phyloP scores from a whole-genome alignment of 805 yeast genomes.

The Candida rishiriensis region DNA sequence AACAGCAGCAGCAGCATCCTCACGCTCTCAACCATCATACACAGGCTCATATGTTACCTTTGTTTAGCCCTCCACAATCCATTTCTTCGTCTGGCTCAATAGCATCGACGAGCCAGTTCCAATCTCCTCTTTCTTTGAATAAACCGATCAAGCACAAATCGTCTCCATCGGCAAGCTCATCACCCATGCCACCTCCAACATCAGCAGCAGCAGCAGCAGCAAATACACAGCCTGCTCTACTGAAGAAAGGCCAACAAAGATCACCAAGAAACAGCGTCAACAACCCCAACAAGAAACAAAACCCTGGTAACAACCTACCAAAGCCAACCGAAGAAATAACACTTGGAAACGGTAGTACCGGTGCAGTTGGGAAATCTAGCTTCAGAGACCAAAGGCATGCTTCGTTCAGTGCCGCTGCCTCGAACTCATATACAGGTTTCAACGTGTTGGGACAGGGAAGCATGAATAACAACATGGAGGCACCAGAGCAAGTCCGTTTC shows the following conservation, averaged over 20 bases:
- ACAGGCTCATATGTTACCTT: background rate
- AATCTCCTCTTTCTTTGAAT: conserved; percentile 12
- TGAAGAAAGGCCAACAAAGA: background rate
- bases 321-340: background rate
- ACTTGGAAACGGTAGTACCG: background rate
- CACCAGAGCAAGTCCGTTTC: conserved; percentile 71
- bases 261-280: background rate
- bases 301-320: background rate
- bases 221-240: background rate
- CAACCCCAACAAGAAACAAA: conserved; percentile 2
- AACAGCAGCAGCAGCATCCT: conserved; percentile 2
- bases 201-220: background rate
- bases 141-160: conserved; percentile 11
- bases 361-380: conserved; percentile 2
- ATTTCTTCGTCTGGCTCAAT: conserved; percentile 13
- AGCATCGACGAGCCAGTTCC: conserved; percentile 10
- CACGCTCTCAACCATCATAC: background rate
- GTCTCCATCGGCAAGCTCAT: conserved; percentile 11
- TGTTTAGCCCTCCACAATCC: conserved; percentile 18
- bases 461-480: conserved; percentile 18
- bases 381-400: conserved; percentile 41
- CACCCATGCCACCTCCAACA: conserved; percentile 7
- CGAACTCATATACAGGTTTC: conserved; percentile 52
- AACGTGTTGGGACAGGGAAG: conserved; percentile 7
- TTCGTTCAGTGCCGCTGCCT: conserved; percentile 63